Conservation (phyloP, 2,329 filamentous ascomycete species). For the Dactylella cylindrospora region DNA sequence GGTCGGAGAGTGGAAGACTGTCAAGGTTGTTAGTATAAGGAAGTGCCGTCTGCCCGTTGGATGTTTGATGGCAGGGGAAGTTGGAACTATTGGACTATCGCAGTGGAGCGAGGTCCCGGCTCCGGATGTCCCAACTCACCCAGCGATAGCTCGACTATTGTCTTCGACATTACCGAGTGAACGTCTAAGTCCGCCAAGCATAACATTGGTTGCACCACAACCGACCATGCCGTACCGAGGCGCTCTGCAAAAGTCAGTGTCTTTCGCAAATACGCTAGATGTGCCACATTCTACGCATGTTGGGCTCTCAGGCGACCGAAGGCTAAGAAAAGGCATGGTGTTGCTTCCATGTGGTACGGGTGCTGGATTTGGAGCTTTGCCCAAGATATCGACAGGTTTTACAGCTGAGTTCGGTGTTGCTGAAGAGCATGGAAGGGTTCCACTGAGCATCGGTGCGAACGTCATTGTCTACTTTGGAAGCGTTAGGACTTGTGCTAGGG, state of each 20-base stretch:
- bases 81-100: constrained; percentile 81
- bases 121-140: constrained; percentile 50
- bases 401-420: constrained; percentile 69
- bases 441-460: constrained; percentile 66
- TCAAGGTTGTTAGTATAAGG: constrained; percentile 79
- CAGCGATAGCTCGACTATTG: constrained; percentile 33
- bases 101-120: constrained; percentile 55
- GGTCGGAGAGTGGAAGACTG: constrained; percentile 74
- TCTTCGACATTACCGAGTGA: constrained; percentile 1
- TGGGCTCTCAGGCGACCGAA: constrained; percentile 31
- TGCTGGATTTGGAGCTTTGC: constrained; percentile 51
- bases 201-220: constrained; percentile 46
- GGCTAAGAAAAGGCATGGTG: constrained; percentile 77
- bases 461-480: constrained; percentile 87
- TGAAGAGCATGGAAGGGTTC: constrained; percentile 52
- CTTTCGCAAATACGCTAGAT: constrained; percentile 53
- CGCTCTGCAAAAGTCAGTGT: constrained; percentile 51
- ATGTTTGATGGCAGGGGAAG: constrained; percentile 74
- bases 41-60: constrained; percentile 83
- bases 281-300: constrained; percentile 23
- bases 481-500: constrained; percentile 75
- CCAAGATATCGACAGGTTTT: constrained; percentile 68
- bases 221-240: constrained; percentile 49
- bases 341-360: constrained; percentile 63
- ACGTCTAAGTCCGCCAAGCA: constrained; percentile 11